phyloP scores from a whole-genome alignment of 306 rosid genomes.

The Lathyrus oleraceus region DNA sequence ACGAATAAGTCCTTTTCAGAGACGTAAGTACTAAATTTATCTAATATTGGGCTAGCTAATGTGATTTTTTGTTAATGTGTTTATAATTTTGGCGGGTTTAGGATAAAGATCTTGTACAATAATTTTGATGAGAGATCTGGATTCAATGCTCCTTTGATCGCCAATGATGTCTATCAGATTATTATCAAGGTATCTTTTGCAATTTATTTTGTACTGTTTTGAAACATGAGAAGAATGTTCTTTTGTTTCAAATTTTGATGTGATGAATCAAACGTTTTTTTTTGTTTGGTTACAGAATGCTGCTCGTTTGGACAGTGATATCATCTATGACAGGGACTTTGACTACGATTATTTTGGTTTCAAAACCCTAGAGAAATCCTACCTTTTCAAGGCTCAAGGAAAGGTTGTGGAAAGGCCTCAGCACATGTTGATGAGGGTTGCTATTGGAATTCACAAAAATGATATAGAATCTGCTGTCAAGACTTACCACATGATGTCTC shows the following conservation, averaged over 20 bases:
- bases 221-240: no score
- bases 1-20: conserved; percentile 69
- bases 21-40: conserved; percentile 49
- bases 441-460: conserved; percentile 94
- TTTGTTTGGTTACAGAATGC: conserved; percentile 61
- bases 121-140: conserved; percentile 71
- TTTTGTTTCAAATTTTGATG: no score
- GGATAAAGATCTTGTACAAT: conserved; percentile 60
- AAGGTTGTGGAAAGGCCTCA: conserved; percentile 94
- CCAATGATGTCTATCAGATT: conserved; percentile 77
- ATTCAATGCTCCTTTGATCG: conserved; percentile 62
- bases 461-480: conserved; percentile 79
- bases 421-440: conserved; percentile 96
- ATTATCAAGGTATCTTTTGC: conserved; percentile 56
- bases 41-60: background rate
- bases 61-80: background rate
- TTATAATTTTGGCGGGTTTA: conserved; percentile 23
- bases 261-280: background rate
- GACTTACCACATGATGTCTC: conserved; percentile 93
- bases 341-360: conserved; percentile 95
- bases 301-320: conserved; percentile 87
- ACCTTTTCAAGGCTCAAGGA: conserved; percentile 78
- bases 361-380: conserved; percentile 95
- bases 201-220: no score
- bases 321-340: conserved; percentile 89